Base-by-base conservation (phyloP, 176 grass and related monocot species). In the Alopecurus myosuroides region DNA sequence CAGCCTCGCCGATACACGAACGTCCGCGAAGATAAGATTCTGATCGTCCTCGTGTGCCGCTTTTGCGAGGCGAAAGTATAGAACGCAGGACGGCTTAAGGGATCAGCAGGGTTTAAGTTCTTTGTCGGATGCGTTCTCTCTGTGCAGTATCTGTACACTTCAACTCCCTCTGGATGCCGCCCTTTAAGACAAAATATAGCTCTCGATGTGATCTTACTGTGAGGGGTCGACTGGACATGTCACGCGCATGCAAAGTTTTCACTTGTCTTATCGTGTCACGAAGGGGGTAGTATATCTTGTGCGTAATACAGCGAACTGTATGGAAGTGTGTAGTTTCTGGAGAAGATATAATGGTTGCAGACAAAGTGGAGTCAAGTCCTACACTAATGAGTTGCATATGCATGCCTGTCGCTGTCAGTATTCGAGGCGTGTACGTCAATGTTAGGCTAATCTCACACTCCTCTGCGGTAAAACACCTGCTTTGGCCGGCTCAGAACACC, bases 1-100 rank as follows among this genome's bases (percentile, higher is more conserved):
- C 60, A n/a, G n/a, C n/a, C n/a, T 70, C 29, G 4, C 12, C 7
- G 61, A 74, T 74, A 7, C 65, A 25, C 22, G 74, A 57, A 46
- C 33, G 25, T 78, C 15, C n/a, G 23, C 56, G 61, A 36, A 84
- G 81, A 74, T 51, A 70, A 70, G 22, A 82, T 77, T 50, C 86
- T 17, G 36, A 41, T 2, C 64, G 18, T 68, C 61, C 69, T 30
- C 50, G 2, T 11, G 57, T 41, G 74, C 22, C 3, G 28, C 71
- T 67, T 82, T 42, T 45, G 20, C 14, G 3, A 57, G 33, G 33
- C 30, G 18, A 74, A 42, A 11, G 57, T 41, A 13, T 1, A 53
- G 69, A 30, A 52, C 5, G 3, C 44, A 63, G 78, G 64, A 25
- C 71, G 28, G 62, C 62, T 40, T 3, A 71, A 83, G 28, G 77